phyloP scores from a whole-genome alignment of 805 yeast genomes.

The Wickerhamia fluorescens region DNA sequence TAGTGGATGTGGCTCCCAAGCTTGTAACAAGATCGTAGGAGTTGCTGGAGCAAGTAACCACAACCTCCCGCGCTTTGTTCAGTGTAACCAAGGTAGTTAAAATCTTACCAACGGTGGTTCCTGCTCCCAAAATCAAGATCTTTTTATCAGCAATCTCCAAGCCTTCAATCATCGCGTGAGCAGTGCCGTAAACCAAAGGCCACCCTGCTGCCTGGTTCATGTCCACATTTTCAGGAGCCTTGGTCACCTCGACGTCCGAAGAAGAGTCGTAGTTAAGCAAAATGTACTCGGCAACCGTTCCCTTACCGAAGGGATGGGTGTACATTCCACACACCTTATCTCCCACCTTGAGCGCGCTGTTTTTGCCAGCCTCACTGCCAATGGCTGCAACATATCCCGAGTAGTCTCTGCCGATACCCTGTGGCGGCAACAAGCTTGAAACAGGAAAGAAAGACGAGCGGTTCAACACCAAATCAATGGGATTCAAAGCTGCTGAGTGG shows the following conservation, averaged over 20 bases:
- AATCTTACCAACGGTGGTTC: constrained; percentile 59
- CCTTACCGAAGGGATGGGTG: constrained; percentile 16
- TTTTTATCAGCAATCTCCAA: constrained; percentile 34
- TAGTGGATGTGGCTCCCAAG: constrained; percentile 51
- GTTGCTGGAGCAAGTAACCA: constrained; percentile 47
- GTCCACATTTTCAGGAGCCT: constrained; percentile 39
- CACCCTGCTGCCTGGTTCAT: constrained; percentile 57
- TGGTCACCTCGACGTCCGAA: constrained; percentile 31
- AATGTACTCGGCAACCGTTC: constrained; percentile 43
- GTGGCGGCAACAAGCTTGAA: constrained; percentile 7
- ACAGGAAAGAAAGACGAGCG: constrained; percentile 9
- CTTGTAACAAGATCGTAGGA: constrained; percentile 38
- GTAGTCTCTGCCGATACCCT: constrained; percentile 26
- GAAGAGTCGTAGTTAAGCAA: constrained; percentile 34
- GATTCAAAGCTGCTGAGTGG: constrained; percentile 26
- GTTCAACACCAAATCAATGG: constrained; percentile 22
- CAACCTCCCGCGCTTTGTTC: constrained; percentile 41
- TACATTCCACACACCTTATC: constrained; percentile 25
- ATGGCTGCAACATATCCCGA: constrained; percentile 26
- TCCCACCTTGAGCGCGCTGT: constrained; percentile 15
- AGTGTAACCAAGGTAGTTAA: constrained; percentile 51
- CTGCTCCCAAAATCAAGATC: constrained; percentile 66
- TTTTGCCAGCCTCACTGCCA: constrained; percentile 22
- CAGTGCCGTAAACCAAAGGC: constrained; percentile 62
- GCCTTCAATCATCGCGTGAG: constrained; percentile 33